Evolutionary conservation across 148 eudicot genomes (phyloP).

Genomic region (Rheum nobile): DNA sequence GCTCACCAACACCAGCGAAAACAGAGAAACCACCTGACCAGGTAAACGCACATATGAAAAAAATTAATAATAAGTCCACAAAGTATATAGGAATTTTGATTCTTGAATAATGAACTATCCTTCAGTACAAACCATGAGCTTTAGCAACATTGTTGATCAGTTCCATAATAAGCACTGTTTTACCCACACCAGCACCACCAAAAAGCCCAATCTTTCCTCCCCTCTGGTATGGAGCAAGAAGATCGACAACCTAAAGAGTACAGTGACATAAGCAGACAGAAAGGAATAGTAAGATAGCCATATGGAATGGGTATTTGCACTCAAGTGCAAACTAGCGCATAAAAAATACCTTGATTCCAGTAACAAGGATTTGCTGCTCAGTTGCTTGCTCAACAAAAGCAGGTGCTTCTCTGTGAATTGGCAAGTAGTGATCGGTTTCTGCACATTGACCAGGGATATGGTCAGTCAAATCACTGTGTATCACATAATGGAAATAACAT

Average conservation of each 20-base stretch:
- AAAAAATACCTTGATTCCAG: conserved; percentile 75
- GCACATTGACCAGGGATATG: conserved; percentile 4
- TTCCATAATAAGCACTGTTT: conserved; percentile 26
- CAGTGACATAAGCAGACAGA: not conserved
- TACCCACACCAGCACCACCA: conserved; percentile 41
- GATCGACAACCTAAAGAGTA: conserved; percentile 1
- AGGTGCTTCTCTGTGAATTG: conserved; percentile 93
- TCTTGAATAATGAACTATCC: not conserved
- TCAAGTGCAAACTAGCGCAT: not conserved
- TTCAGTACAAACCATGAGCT: conserved; percentile 61
- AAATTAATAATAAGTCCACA: not conserved
- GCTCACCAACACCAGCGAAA: conserved; percentile 4
- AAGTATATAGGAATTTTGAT: not conserved
- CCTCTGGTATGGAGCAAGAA: conserved; percentile 29
- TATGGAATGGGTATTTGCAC: not conserved
- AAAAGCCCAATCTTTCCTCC: conserved; percentile 39
- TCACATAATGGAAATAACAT: not conserved
- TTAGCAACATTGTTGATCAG: conserved; percentile 54
- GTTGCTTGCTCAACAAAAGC: conserved; percentile 95
- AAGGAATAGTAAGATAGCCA: not conserved
- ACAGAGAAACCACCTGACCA: conserved; percentile 4
- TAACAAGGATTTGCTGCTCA: conserved; percentile 91
- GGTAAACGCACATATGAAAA: not conserved
- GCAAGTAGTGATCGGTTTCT: conserved; percentile 85
- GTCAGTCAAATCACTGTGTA: not conserved